phyloP scores from a whole-genome alignment of 108 stramenopile genomes.

The Discostella pseudostelligera region DNA sequence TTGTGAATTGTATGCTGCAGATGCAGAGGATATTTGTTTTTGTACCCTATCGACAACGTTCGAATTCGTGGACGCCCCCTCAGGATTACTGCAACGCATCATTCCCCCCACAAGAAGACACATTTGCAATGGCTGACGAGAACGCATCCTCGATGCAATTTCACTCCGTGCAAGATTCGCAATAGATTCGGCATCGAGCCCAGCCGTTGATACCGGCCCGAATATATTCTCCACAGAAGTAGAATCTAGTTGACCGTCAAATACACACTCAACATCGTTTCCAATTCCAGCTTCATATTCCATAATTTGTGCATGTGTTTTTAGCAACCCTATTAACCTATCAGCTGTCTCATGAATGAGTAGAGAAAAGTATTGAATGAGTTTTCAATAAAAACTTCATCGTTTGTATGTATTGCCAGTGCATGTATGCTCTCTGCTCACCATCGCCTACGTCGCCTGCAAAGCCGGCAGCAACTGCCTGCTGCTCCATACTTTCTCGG shows the following conservation, averaged over 20 bases:
- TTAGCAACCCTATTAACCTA: conserved; percentile 52
- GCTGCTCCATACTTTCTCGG: conserved; percentile 35
- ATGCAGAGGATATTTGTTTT: conserved; percentile 35
- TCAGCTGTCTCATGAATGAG: conserved; percentile 36
- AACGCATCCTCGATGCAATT: conserved; percentile 51
- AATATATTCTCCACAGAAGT: not conserved
- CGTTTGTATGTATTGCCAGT: not conserved
- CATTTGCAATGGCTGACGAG: conserved; percentile 45
- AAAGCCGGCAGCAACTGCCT: conserved; percentile 63
- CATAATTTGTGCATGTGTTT: conserved; percentile 47
- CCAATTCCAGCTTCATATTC: conserved; percentile 73
- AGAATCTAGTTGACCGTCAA: conserved; percentile 15
- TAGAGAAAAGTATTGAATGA: conserved; percentile 1
- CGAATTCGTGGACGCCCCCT: not conserved
- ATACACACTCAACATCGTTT: conserved; percentile 53
- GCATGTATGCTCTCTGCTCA: conserved; percentile 5
- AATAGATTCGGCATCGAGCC: conserved; percentile 61
- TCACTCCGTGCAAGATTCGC: conserved; percentile 59
- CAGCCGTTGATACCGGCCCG: conserved; percentile 18
- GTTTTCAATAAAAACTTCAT: not conserved
- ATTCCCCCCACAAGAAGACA: conserved; percentile 74
- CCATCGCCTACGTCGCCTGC: conserved; percentile 71
- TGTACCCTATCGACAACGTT: conserved; percentile 38
- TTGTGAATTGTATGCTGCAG: conserved; percentile 6
- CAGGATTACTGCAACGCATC: conserved; percentile 25